phyloP scores from a whole-genome alignment of 2,329 filamentous ascomycete genomes.

The Helotiales sp. region DNA sequence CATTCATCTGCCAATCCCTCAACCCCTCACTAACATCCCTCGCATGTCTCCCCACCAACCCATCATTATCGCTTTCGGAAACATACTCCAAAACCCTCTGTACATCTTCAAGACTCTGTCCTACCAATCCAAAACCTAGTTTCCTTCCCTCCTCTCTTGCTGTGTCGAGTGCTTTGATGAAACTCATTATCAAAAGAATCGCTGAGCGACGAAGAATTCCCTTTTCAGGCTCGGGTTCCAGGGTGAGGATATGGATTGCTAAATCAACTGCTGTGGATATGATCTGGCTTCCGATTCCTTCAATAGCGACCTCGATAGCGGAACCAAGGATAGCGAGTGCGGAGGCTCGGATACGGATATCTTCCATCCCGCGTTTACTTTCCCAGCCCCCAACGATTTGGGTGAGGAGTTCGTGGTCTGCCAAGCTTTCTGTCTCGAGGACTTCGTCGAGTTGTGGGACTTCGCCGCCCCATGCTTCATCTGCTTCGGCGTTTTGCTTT shows the following conservation, averaged over 20 bases:
- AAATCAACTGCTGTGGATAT: slow-evolving; percentile 61
- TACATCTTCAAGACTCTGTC: slow-evolving; percentile 61
- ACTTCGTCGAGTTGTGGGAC: slow-evolving; percentile 48
- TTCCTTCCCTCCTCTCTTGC: slow-evolving; percentile 47
- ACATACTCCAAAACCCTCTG: slow-evolving; percentile 62
- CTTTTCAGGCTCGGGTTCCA: slow-evolving; percentile 60
- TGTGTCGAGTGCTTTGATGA: slow-evolving; percentile 59
- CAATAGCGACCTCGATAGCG: slow-evolving; percentile 60
- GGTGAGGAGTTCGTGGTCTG: slow-evolving; percentile 49
- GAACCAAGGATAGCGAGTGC: slow-evolving; percentile 65
- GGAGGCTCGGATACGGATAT: slow-evolving; percentile 68
- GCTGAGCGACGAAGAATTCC: slow-evolving; percentile 68
- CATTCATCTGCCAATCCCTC: slow-evolving; percentile 59
- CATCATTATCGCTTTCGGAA: slow-evolving; percentile 65
- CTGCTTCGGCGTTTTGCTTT: slow-evolving; percentile 50
- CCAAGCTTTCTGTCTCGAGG: slow-evolving; percentile 21
- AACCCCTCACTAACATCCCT: slow-evolving; percentile 66
- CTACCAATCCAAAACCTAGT: slow-evolving; percentile 54
- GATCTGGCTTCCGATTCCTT: slow-evolving; percentile 52
- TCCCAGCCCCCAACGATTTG: slow-evolving; percentile 69
- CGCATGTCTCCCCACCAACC: slow-evolving; percentile 66
- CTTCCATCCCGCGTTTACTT: slow-evolving; percentile 64
- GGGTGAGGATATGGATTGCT: slow-evolving; percentile 58
- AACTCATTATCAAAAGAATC: slow-evolving; percentile 60
- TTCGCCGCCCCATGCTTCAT: slow-evolving; percentile 55